Evolutionary conservation across 2,329 filamentous ascomycete genomes (phyloP).

Genomic region (Cladosporium phlei): DNA sequence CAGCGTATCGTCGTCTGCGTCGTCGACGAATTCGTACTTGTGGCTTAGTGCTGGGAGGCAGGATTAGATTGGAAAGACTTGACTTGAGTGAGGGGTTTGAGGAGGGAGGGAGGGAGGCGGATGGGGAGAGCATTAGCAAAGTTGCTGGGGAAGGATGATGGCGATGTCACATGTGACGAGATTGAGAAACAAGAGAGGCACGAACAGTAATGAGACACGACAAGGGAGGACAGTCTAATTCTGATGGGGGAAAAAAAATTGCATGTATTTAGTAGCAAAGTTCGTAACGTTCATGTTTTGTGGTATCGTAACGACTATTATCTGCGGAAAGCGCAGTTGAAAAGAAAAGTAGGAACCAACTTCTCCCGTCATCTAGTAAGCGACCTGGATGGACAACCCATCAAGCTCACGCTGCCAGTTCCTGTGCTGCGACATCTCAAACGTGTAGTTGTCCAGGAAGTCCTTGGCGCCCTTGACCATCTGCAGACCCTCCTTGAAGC

Average conservation of each 20-base stretch:
- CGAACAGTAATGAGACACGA: not conserved
- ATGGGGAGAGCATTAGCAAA: not conserved
- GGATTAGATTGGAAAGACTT: not conserved
- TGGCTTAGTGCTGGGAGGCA: conserved; percentile 1
- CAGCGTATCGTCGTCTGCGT: not conserved
- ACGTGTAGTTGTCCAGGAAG: conserved; percentile 68
- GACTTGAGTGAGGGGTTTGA: no score
- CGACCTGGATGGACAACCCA: conserved; percentile 61
- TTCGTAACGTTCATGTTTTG: not conserved
- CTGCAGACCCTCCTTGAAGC: conserved; percentile 56
- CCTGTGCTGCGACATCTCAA: conserved; percentile 64
- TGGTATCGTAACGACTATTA: no score
- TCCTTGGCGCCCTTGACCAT: conserved; percentile 63
- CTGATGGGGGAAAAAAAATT: not conserved
- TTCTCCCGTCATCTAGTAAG: conserved; percentile 51
- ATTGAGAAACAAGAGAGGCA: not conserved
- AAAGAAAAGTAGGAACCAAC: no score
- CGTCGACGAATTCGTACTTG: conserved; percentile 5
- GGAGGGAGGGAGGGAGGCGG: not conserved
- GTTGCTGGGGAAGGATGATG: no score
- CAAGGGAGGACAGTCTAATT: not conserved
- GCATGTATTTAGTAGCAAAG: not conserved
- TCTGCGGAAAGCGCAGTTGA: no score
- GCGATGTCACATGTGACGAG: not conserved
- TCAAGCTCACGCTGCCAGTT: conserved; percentile 71